Conservation (phyloP, 805 yeast genomes). For the Ogataea trehaloabstinens region DNA sequence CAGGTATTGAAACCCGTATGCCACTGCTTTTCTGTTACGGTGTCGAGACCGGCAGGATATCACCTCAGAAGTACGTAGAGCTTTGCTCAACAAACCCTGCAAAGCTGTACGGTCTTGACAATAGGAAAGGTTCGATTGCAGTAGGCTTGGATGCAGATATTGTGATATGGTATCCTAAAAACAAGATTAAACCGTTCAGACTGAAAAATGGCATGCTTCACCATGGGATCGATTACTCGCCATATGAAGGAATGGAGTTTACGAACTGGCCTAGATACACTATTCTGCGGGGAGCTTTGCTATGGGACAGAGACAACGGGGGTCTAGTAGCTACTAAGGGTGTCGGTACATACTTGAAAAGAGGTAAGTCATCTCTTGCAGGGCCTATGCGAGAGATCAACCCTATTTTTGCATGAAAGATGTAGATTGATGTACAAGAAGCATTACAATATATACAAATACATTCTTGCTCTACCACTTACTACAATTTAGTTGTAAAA, state of each 20-base stretch:
- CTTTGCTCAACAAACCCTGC: constrained; percentile 46
- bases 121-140: constrained; percentile 40
- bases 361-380: constrained; percentile 24
- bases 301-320: constrained; percentile 31
- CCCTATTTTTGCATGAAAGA: constrained; percentile 23
- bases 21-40: constrained; percentile 45
- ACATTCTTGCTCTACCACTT: no score
- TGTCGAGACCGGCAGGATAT: constrained; percentile 38
- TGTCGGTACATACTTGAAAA: constrained; percentile 27
- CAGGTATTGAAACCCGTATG: constrained; percentile 48
- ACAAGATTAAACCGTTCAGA: constrained; percentile 25
- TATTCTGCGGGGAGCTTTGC: constrained; percentile 36
- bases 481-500: no score
- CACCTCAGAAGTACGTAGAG: constrained; percentile 44
- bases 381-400: constrained; percentile 24
- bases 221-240: constrained; percentile 39
- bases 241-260: constrained; percentile 38
- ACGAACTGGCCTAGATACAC: constrained; percentile 49
- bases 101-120: constrained; percentile 41
- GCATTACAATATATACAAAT: no score
- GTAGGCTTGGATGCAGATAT: constrained; percentile 50
- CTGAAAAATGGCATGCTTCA: constrained; percentile 32
- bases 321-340: constrained; percentile 18
- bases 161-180: constrained; percentile 46
- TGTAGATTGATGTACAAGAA: no score